Evolutionary conservation across 2,329 filamentous ascomycete species (phyloP), one percentile per base, ranked within the genome.

Genomic region (Paraphoma sp.): DNA sequence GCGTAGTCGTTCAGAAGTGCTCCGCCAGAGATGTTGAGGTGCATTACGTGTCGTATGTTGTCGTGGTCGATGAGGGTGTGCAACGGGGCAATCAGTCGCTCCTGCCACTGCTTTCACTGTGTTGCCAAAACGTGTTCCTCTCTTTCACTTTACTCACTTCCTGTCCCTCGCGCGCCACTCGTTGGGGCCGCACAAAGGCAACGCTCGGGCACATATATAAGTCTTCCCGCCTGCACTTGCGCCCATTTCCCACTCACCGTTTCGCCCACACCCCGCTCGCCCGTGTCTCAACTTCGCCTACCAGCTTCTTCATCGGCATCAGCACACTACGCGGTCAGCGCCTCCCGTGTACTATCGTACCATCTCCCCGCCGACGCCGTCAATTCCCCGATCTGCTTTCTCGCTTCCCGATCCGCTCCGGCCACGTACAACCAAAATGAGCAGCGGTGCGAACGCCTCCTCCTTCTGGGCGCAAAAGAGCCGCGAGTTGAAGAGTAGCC

Each of bases 61-160:
- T 16, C 38, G 38, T 48, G 18, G 38, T 45, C 16, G 54, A 45
- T 14, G 9, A 10, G 23, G 17, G 38, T 16, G 18, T 10, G 56
- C 28, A 8, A 65, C 57, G 16, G 64, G 64, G 1, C 65, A 50
- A 17, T 63, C 64, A 29, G 58, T 66, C 18, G 63, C 63, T 14
- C 64, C 63, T 6, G 61, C 63, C 31, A 66, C 65, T 9, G 52
- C 33, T 36, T 36, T 36, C 33, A 36, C 33, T 36, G 9, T 10
- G 10, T 10, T 10, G 7, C 33, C 33, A 36, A 36, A 14, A 10
- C 14, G 9, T 7, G 33, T 14, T 10, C 33, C 33, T 36, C 23
- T 36, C 33, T 14, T 36, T 36, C 33, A 36, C 33, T 36, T 36
- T 14, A 6, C 33, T 10, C 33, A 36, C 9, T 2, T 10, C 14